Evolutionary conservation across 768 basidiomycete species (phyloP).

Genomic region (Hericium coralloides): DNA sequence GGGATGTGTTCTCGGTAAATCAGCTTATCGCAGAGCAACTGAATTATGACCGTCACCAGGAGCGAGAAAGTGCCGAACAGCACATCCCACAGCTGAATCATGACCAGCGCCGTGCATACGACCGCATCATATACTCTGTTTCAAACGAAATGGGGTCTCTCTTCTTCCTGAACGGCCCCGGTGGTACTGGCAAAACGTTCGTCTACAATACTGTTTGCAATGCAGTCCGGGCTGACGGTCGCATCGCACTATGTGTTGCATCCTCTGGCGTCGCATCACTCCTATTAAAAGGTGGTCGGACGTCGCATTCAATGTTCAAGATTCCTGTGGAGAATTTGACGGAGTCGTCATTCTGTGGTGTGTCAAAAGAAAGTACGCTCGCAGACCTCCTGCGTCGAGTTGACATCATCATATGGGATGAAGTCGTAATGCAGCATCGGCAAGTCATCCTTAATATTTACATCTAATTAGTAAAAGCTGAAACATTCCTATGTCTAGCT

Average conservation of each 20-base stretch:
- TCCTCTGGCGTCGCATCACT: conserved; percentile 43
- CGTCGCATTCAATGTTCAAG: conserved; percentile 39
- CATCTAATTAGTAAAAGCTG: too few relatives aligned
- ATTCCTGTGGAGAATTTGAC: conserved; percentile 30
- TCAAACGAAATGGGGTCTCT: conserved; percentile 6
- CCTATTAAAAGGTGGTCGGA: conserved; percentile 33
- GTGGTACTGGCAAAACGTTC: conserved; percentile 39
- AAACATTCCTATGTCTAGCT: background rate
- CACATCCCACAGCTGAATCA: conserved; percentile 9
- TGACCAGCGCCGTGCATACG: conserved; percentile 12
- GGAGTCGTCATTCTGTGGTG: conserved; percentile 23
- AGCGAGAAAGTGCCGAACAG: background rate
- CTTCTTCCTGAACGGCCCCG: conserved; percentile 37
- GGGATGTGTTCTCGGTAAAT: conserved; percentile 19
- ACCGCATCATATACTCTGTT: conserved; percentile 13
- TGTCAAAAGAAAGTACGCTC: conserved; percentile 19
- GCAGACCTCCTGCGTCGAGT: conserved; percentile 26
- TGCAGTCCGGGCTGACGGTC: background rate
- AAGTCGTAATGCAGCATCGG: conserved; percentile 29
- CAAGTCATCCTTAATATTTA: background rate
- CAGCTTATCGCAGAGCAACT: conserved; percentile 25
- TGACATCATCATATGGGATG: conserved; percentile 36
- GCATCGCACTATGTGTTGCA: conserved; percentile 34
- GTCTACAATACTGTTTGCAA: conserved; percentile 27
- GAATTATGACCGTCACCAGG: conserved; percentile 16